Percentiles rank a stretch among this genome's conserved stretches.
Conservation (phyloP, 257 asterid species). For the Solanum acaule region DNA sequence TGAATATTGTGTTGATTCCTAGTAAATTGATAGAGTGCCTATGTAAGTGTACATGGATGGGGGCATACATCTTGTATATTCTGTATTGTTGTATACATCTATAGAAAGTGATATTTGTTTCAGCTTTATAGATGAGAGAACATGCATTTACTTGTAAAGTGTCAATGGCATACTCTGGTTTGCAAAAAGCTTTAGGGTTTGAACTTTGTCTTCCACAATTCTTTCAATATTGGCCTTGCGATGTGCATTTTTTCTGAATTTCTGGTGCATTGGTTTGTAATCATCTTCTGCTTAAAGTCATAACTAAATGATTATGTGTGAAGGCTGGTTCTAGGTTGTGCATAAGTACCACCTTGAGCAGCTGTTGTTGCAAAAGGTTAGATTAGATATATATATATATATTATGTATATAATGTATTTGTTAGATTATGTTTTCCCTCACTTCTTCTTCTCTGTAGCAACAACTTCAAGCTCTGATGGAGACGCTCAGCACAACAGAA, state of each 20-base stretch:
- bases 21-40: neutral
- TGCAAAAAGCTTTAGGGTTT: neutral
- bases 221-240: neutral
- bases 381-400: neutral
- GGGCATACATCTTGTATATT: neutral
- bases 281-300: neutral
- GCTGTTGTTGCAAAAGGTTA: neutral
- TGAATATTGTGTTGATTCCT: neutral
- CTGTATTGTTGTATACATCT: neutral
- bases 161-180: neutral
- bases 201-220: neutral
- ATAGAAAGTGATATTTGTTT: neutral
- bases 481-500: conserved; percentile 92
- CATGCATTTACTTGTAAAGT: neutral
- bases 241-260: neutral
- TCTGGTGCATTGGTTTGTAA: neutral
- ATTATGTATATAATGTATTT: neutral
- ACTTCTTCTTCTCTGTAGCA: conserved; percentile 47
- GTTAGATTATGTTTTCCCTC: neutral
- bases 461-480: conserved; percentile 99
- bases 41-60: neutral
- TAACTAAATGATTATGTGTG: neutral
- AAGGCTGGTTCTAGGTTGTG: neutral
- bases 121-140: neutral
- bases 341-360: neutral